These are phyloP conservation scores for Fusarium caatingaense DNA, from an alignment of 2,329 filamentous ascomycete genomes.

Conservation along the genomic window DNA sequence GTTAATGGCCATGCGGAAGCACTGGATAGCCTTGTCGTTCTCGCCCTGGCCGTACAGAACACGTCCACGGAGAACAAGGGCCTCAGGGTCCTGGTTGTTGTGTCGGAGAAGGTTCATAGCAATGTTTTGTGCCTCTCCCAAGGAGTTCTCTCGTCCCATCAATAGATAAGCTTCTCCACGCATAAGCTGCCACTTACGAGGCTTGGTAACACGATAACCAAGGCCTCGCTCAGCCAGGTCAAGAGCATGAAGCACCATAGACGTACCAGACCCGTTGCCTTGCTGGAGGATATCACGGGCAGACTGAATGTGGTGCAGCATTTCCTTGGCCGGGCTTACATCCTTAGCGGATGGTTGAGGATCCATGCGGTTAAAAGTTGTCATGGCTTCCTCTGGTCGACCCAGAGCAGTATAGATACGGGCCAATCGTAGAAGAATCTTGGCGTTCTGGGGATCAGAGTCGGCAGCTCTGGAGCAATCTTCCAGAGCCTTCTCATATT, in stretches of 20 bases:
- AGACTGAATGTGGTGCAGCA: slow-evolving; percentile 83
- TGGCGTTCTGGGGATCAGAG: slow-evolving; percentile 85
- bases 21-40: slow-evolving; percentile 92
- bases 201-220: slow-evolving; percentile 78
- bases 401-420: slow-evolving; percentile 91
- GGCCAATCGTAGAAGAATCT: slow-evolving; percentile 87
- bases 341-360: slow-evolving; percentile 87
- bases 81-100: slow-evolving; percentile 94
- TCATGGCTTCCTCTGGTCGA: slow-evolving; percentile 85
- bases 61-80: slow-evolving; percentile 87
- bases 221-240: slow-evolving; percentile 89
- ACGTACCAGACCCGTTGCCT: slow-evolving; percentile 82
- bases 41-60: slow-evolving; percentile 92
- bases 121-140: slow-evolving; percentile 92
- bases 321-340: slow-evolving; percentile 82
- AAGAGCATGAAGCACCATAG: slow-evolving; percentile 91
- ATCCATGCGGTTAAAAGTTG: slow-evolving; percentile 82
- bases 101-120: slow-evolving; percentile 86
- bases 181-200: slow-evolving; percentile 94
- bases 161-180: slow-evolving; percentile 91
- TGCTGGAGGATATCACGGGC: slow-evolving; percentile 81
- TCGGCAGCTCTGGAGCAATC: slow-evolving; percentile 87
- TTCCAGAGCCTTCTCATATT: slow-evolving; percentile 82
- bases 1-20: slow-evolving; percentile 88
- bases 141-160: slow-evolving; percentile 88